Evolutionary conservation across 208 protist genomes (phyloP).

Genomic region (Angomonas deanei): DNA sequence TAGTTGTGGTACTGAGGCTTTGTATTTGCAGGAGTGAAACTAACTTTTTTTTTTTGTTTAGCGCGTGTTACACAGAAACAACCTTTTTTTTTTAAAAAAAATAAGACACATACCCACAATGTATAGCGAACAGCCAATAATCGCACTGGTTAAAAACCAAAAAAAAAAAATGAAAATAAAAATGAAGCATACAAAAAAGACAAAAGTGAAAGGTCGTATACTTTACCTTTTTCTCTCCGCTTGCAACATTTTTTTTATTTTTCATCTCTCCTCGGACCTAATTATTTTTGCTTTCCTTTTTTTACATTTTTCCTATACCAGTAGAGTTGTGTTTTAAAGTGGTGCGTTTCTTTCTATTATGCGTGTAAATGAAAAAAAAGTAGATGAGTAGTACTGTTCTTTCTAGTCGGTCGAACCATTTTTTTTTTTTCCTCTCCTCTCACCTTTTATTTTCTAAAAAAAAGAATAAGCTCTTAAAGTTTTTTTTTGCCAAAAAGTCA

Average conservation of each 20-base stretch:
- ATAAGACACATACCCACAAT: too few relatives aligned
- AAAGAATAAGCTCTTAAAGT: not conserved
- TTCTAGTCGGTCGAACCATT: not conserved
- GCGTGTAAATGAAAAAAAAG: not conserved
- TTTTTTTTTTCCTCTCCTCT: conserved; percentile 5
- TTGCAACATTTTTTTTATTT: not conserved
- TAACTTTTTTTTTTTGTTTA: too few relatives aligned
- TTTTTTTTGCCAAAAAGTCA: not conserved
- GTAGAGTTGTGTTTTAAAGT: not conserved
- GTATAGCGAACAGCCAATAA: too few relatives aligned
- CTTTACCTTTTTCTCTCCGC: conserved; percentile 1
- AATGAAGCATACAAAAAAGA: not conserved
- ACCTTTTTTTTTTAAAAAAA: too few relatives aligned
- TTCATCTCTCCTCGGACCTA: conserved; percentile 2
- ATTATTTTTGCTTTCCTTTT: not conserved
- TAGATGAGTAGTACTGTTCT: not conserved
- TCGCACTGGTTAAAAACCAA: too few relatives aligned
- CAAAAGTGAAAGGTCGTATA: conserved; percentile 1
- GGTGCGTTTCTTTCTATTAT: conserved; percentile 6
- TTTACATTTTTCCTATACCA: not conserved
- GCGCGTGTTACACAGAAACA: too few relatives aligned
- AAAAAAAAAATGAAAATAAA: not conserved
- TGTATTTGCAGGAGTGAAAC: too few relatives aligned
- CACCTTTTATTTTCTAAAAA: conserved; percentile 1
- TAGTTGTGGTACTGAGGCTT: not conserved